Evolutionary conservation across 2,329 filamentous ascomycete genomes (phyloP).

Genomic region (Fusarium duplospermum): DNA sequence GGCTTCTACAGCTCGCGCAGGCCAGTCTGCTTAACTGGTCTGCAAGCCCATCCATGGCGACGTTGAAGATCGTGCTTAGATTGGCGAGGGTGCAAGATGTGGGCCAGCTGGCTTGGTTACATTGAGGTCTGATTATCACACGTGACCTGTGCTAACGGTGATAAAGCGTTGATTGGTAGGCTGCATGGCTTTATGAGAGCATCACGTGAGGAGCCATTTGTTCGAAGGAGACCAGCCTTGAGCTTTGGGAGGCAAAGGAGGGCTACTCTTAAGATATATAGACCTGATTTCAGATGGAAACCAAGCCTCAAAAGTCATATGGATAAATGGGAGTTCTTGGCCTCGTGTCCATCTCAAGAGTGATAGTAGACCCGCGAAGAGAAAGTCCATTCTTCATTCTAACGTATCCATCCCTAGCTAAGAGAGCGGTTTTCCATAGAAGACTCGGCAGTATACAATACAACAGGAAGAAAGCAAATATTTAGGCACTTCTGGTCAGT

Average conservation of each 20-base stretch:
- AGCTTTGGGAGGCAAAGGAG: not conserved
- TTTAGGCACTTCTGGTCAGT: not conserved
- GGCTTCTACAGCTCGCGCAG: constrained; percentile 10
- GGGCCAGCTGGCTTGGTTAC: not conserved
- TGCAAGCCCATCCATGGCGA: not conserved
- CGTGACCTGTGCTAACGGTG: not conserved
- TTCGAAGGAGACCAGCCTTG: not conserved
- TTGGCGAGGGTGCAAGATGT: not conserved
- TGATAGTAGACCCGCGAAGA: too few relatives aligned
- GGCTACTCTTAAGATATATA: not conserved
- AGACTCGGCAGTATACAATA: not conserved
- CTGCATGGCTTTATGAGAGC: not conserved
- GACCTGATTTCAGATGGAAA: not conserved
- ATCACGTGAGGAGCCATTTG: not conserved
- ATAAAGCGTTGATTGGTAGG: not conserved
- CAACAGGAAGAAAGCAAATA: not conserved
- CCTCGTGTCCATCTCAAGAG: too few relatives aligned
- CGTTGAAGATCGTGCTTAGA: not conserved
- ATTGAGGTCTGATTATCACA: not conserved
- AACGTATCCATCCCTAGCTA: not conserved
- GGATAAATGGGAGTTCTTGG: too few relatives aligned
- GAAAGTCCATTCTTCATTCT: too few relatives aligned
- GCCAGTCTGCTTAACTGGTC: not conserved
- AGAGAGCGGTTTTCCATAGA: not conserved
- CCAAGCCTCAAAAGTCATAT: not conserved